Evolutionary conservation across 1,284 basidiomycete species (phyloP).

Genomic region (Polyporus tsugae): DNA sequence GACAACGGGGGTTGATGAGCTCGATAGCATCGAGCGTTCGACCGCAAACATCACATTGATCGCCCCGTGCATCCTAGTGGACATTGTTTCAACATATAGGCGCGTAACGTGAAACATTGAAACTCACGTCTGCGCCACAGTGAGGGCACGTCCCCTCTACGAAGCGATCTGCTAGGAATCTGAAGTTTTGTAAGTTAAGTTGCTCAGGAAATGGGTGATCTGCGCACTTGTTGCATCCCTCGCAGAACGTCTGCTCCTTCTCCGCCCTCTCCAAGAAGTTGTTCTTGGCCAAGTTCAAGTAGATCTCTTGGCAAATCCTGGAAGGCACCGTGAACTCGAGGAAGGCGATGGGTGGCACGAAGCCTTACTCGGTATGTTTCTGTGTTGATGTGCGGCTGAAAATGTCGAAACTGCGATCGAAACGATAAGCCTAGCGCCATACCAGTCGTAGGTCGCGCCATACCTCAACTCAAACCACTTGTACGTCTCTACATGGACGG

Average conservation of each 20-base stretch:
- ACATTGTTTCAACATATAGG: not conserved
- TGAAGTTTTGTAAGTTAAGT: constrained; percentile 41
- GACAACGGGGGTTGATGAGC: constrained; percentile 95
- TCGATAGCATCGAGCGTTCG: constrained; percentile 94
- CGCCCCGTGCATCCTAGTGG: constrained; percentile 90
- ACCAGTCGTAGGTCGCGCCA: constrained; percentile 28
- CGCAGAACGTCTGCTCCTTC: constrained; percentile 93
- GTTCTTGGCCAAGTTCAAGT: constrained; percentile 83
- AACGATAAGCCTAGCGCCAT: constrained; percentile 23
- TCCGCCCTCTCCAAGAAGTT: constrained; percentile 82
- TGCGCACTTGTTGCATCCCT: constrained; percentile 83
- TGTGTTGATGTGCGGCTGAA: constrained; percentile 96
- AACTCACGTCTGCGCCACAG: constrained; percentile 80
- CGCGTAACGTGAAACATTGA: not conserved
- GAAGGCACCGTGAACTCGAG: not conserved
- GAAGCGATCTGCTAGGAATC: constrained; percentile 94
- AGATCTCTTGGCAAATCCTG: constrained; percentile 92
- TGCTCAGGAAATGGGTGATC: not conserved
- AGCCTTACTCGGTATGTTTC: constrained; percentile 84
- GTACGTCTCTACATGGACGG: constrained; percentile 92
- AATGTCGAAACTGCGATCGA: constrained; percentile 84
- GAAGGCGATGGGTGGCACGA: not conserved
- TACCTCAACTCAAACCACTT: constrained; percentile 93
- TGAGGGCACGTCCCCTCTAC: constrained; percentile 95
- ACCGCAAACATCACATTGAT: constrained; percentile 97